These are phyloP conservation scores for Blastobotrys capitulatus DNA, from an alignment of 1,139 yeast genomes.

Conservation along the genomic window DNA sequence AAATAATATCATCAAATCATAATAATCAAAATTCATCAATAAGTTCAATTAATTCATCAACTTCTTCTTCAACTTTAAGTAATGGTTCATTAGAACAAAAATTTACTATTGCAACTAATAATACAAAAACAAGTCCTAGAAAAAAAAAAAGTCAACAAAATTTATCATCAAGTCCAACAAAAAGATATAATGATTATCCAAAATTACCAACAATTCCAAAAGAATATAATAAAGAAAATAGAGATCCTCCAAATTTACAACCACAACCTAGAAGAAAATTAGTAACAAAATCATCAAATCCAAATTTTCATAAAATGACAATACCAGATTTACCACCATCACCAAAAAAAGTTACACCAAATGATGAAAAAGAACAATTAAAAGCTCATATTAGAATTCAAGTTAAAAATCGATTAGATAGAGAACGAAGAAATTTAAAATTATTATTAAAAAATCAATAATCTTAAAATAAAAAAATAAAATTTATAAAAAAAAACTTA, in stretches of 20 bases:
- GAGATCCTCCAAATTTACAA: not conserved
- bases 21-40: not conserved
- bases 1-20: not conserved
- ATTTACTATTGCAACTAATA: not conserved
- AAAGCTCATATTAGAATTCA: conserved; percentile 27
- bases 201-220: not conserved
- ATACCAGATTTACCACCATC: conserved; percentile 10
- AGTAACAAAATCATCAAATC: not conserved
- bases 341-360: not conserved
- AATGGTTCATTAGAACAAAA: not conserved
- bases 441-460: not conserved
- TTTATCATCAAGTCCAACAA: too few relatives aligned
- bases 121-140: not conserved
- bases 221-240: not conserved
- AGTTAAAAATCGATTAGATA: conserved; percentile 25
- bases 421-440: conserved; percentile 18
- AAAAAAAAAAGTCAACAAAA: not conserved
- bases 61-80: not conserved
- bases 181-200: not conserved
- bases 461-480: not conserved
- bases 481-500: not conserved
- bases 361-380: conserved; percentile 18
- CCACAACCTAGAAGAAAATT: not conserved
- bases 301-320: not conserved
- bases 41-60: not conserved